These are phyloP conservation scores for Halophytophthora batemanensis DNA, from an alignment of 352 stramenopile species.

Conservation along the genomic window DNA sequence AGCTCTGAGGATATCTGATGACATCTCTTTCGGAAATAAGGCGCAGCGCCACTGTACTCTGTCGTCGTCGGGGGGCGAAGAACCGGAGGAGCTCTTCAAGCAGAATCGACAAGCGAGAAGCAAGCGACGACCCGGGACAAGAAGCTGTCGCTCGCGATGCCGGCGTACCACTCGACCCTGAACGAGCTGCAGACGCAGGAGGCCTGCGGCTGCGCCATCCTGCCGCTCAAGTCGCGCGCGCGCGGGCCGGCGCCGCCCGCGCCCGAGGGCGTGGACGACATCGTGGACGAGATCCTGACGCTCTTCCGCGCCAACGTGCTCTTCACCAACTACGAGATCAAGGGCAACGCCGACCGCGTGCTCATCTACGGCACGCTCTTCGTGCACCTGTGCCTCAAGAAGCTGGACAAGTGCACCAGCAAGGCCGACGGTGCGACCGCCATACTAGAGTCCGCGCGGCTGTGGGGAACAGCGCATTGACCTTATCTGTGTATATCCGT, in stretches of 20 bases:
- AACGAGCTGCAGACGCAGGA: constrained; percentile 72
- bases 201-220: constrained; percentile 83
- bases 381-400: constrained; percentile 90
- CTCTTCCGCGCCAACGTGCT: constrained; percentile 94
- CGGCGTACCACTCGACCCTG: constrained; percentile 91
- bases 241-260: constrained; percentile 82
- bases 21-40: no score
- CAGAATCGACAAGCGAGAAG: no score
- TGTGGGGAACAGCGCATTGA: no score
- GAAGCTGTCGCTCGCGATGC: constrained; percentile 56
- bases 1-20: no score
- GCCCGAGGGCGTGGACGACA: constrained; percentile 83
- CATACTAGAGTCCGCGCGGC: not conserved
- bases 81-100: no score
- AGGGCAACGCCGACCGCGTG: constrained; percentile 88
- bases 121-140: no score
- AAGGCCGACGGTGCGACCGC: constrained; percentile 60
- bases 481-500: constrained; percentile 3
- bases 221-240: constrained; percentile 88
- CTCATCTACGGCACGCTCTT: constrained; percentile 95
- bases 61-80: no score
- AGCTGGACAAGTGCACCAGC: constrained; percentile 78
- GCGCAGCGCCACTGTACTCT: no score
- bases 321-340: constrained; percentile 94
- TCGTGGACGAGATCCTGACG: constrained; percentile 92